These are phyloP conservation scores for Omphalotus guepiniiformis DNA, from an alignment of 768 basidiomycete species.

Conservation along the genomic window DNA sequence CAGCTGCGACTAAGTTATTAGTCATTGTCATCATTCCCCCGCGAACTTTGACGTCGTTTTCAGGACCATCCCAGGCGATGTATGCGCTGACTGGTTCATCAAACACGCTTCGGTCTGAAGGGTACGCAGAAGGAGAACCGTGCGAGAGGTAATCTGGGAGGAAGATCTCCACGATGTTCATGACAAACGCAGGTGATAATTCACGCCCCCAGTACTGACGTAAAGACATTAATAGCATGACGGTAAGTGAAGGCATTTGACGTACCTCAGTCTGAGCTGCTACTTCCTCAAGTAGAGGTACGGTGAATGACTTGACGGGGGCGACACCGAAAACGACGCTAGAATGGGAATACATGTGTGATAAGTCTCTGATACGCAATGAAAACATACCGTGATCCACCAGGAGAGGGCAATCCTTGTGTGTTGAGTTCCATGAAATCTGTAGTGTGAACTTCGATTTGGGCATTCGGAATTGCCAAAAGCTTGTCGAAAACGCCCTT, in stretches of 20 bases:
- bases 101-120: neutral
- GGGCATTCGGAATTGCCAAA: conserved; percentile 24
- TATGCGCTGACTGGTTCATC: neutral
- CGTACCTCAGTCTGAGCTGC: neutral
- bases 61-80: neutral
- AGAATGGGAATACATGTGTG: neutral
- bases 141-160: neutral
- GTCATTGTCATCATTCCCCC: neutral
- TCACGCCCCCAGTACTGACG: neutral
- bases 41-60: neutral
- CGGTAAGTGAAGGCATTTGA: neutral
- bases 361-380: neutral
- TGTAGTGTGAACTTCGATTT: conserved; percentile 23
- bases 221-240: neutral
- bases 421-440: conserved; percentile 13
- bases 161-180: neutral
- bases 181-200: neutral
- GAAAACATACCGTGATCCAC: neutral
- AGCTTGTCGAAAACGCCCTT: conserved; percentile 33
- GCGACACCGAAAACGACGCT: neutral
- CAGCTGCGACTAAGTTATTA: neutral
- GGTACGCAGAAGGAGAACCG: neutral
- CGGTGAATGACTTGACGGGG: neutral
- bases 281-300: neutral
- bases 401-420: neutral